Percentiles rank a stretch among this genome's conserved stretches.
phyloP scores from a whole-genome alignment of 2,329 filamentous ascomycete species.

The Ophiostoma australiae region DNA sequence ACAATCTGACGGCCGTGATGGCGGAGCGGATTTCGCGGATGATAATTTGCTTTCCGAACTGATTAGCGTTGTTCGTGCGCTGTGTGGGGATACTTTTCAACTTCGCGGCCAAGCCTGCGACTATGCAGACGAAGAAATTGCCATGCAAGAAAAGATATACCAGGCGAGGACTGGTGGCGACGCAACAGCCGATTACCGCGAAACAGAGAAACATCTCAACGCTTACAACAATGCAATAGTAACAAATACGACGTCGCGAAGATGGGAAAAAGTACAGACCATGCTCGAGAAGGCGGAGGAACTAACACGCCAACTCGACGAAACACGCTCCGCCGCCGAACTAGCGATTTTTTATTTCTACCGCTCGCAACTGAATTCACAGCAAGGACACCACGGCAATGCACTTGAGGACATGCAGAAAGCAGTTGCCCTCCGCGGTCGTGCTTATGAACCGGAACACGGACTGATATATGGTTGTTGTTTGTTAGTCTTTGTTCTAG shows the following conservation, averaged over 20 bases:
- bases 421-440: background rate
- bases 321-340: background rate
- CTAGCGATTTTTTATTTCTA: background rate
- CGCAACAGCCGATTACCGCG: background rate
- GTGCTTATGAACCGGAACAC: background rate
- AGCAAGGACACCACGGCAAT: background rate
- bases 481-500: too few species aligned
- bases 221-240: background rate
- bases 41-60: background rate
- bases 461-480: too few species aligned
- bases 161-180: background rate
- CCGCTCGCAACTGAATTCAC: background rate
- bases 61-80: background rate
- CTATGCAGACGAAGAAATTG: background rate
- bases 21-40: background rate
- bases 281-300: background rate
- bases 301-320: background rate
- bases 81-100: background rate
- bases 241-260: background rate
- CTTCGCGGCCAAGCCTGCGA: background rate
- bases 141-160: background rate
- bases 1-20: background rate
- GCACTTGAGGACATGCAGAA: background rate
- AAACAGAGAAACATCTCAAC: fast-evolving
- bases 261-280: background rate